Percentiles rank a stretch among this genome's conserved stretches.
Evolutionary conservation across 1,284 basidiomycete genomes (phyloP).

Genomic region (Ceratorhiza oryzae-sativae): DNA sequence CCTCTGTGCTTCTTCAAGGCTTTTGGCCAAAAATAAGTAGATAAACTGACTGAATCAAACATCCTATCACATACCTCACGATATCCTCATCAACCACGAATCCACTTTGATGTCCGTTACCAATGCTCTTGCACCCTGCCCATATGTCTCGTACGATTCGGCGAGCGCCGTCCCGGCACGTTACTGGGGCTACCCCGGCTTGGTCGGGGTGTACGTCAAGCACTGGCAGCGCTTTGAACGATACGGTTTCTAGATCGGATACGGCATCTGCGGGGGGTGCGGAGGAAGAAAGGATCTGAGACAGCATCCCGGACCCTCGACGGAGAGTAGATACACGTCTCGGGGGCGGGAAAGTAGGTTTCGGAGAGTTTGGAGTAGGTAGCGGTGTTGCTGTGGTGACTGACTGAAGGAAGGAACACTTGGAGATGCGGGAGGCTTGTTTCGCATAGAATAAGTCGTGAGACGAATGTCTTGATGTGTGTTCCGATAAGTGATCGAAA

Average conservation of each 20-base stretch:
- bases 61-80: conserved; percentile 65
- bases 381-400: not conserved
- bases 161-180: conserved; percentile 78
- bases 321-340: conserved; percentile 38
- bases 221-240: conserved; percentile 78
- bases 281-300: conserved; percentile 49
- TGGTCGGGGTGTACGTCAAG: conserved; percentile 25
- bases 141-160: conserved; percentile 73
- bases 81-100: conserved; percentile 76
- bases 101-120: conserved; percentile 54
- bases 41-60: conserved; percentile 14
- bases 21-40: conserved; percentile 48
- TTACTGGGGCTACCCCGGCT: conserved; percentile 50
- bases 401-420: not conserved
- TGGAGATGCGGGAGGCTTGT: conserved; percentile 50
- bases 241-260: conserved; percentile 58
- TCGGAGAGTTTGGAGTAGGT: conserved; percentile 1
- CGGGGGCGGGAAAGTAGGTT: not conserved
- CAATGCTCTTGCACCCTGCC: conserved; percentile 71
- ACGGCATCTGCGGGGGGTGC: conserved; percentile 49
- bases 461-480: conserved; percentile 70
- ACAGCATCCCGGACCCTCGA: conserved; percentile 46
- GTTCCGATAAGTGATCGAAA: conserved; percentile 76
- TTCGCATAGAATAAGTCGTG: conserved; percentile 84
- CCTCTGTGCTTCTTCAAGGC: conserved; percentile 79